phyloP scores from a whole-genome alignment of 495 filamentous ascomycete species.

The Staphylotrichum tortipilum region DNA sequence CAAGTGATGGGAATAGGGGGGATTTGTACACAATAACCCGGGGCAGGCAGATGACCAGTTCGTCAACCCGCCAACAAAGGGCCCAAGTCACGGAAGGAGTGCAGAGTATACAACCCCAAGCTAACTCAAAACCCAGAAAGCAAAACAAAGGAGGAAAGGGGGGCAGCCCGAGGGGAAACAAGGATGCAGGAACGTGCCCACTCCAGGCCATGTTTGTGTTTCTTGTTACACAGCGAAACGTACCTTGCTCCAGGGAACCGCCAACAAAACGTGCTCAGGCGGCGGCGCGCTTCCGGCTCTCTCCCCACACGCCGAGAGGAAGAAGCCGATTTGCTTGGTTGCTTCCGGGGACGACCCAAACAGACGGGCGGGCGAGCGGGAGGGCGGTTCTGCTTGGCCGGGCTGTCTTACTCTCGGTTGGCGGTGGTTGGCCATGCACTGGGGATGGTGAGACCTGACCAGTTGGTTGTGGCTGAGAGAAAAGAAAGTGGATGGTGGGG shows the following conservation, averaged over 20 bases:
- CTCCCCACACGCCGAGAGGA: background rate
- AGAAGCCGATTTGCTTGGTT: background rate
- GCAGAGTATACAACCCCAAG: background rate
- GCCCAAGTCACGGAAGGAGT: too few species aligned
- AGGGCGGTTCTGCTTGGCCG: background rate
- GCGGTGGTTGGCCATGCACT: background rate
- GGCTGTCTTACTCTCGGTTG: slow-evolving; percentile 4
- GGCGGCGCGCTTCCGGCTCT: too few species aligned
- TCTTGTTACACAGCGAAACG: background rate
- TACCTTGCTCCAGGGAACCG: slow-evolving; percentile 2
- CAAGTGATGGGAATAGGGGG: background rate
- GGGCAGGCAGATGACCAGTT: too few species aligned
- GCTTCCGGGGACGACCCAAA: background rate
- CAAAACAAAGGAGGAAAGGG: background rate
- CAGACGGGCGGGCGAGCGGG: background rate
- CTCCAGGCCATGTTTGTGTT: background rate
- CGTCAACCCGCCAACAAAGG: too few species aligned
- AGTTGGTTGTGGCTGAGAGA: background rate
- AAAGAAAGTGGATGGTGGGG: too few species aligned
- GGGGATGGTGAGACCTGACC: slow-evolving; percentile 1
- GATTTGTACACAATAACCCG: background rate
- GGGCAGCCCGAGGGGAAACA: background rate
- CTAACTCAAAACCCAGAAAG: background rate
- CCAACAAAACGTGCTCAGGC: background rate
- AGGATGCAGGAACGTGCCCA: background rate